A percentile compares a stretch with the other conserved stretches of the same genome.
Conservation (phyloP, 1,284 basidiomycete genomes). For the Boletellus deceptivus region DNA sequence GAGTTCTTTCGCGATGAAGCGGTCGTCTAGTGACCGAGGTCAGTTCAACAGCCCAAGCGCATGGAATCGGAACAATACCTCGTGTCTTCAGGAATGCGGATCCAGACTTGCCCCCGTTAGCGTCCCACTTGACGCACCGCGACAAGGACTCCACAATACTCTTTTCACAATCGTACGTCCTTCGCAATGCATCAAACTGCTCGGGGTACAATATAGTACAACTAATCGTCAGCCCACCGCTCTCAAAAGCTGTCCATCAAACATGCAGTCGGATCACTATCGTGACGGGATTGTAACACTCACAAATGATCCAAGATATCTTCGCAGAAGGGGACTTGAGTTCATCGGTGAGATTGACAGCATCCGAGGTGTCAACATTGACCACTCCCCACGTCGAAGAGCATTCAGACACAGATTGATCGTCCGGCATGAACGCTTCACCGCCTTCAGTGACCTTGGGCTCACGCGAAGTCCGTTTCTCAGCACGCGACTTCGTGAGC, state of each 20-base stretch:
- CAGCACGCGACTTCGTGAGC: slow-evolving; percentile 70
- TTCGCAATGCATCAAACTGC: slow-evolving; percentile 92
- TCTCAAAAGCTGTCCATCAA: slow-evolving; percentile 83
- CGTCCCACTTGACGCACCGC: slow-evolving; percentile 95
- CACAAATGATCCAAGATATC: slow-evolving; percentile 77
- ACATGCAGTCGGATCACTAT: slow-evolving; percentile 1
- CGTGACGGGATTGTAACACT: slow-evolving; percentile 27
- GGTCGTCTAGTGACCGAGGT: slow-evolving; percentile 67
- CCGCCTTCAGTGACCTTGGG: slow-evolving; percentile 66
- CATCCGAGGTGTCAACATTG: slow-evolving; percentile 65
- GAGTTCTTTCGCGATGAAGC: slow-evolving; percentile 97
- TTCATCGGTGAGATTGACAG: slow-evolving; percentile 72
- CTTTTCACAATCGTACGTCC: slow-evolving; percentile 91
- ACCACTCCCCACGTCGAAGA: slow-evolving; percentile 87
- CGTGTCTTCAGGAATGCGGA: slow-evolving; percentile 95
- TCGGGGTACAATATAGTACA: slow-evolving; percentile 96
- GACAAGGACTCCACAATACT: slow-evolving; percentile 93
- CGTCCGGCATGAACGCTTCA: slow-evolving; percentile 85
- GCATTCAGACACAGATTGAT: slow-evolving; percentile 73
- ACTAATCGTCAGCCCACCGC: slow-evolving; percentile 89
- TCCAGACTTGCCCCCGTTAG: slow-evolving; percentile 94
- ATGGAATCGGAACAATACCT: slow-evolving; percentile 47
- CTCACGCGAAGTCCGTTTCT: slow-evolving; percentile 67
- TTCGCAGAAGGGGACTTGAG: slow-evolving; percentile 73
- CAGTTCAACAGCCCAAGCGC: background rate